Conservation (phyloP, 2,329 filamentous ascomycete genomes). For the Pestalotiopsis sp. region DNA sequence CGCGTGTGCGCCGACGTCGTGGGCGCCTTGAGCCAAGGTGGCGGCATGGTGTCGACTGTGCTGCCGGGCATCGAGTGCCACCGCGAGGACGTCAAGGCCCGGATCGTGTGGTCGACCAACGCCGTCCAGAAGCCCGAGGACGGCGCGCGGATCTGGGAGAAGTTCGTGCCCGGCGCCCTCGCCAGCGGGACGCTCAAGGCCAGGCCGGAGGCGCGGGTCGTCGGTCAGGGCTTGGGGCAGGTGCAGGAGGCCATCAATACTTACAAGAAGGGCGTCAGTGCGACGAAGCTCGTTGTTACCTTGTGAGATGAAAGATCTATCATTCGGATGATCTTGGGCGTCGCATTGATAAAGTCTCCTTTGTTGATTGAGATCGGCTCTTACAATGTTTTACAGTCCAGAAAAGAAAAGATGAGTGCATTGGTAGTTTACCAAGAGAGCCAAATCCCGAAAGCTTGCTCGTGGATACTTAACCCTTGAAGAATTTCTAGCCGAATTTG, state of each 20-base stretch:
- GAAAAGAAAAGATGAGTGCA: too few relatives aligned
- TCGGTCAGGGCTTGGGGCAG: neutral
- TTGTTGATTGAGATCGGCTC: neutral
- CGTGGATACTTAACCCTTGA: neutral
- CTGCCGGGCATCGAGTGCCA: neutral
- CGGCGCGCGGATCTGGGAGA: neutral
- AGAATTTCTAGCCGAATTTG: neutral
- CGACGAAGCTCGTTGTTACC: constrained; percentile 17
- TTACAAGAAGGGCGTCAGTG: constrained; percentile 17
- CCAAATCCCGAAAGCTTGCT: too few relatives aligned
- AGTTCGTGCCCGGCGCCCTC: constrained; percentile 3
- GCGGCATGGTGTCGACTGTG: neutral
- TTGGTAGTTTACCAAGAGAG: too few relatives aligned
- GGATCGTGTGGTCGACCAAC: constrained; percentile 8
- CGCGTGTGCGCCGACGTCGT: constrained; percentile 6
- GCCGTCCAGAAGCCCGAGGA: neutral
- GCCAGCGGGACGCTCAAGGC: constrained; percentile 2
- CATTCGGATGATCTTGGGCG: neutral
- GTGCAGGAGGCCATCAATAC: neutral
- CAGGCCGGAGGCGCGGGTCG: constrained; percentile 3
- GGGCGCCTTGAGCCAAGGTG: neutral
- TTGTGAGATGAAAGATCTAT: neutral
- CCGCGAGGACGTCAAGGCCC: neutral
- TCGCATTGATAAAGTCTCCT: neutral
- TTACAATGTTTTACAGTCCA: neutral